These are phyloP conservation scores for Reticulascus tulasneorum DNA, from an alignment of 2,329 filamentous ascomycete species.

Conservation along the genomic window DNA sequence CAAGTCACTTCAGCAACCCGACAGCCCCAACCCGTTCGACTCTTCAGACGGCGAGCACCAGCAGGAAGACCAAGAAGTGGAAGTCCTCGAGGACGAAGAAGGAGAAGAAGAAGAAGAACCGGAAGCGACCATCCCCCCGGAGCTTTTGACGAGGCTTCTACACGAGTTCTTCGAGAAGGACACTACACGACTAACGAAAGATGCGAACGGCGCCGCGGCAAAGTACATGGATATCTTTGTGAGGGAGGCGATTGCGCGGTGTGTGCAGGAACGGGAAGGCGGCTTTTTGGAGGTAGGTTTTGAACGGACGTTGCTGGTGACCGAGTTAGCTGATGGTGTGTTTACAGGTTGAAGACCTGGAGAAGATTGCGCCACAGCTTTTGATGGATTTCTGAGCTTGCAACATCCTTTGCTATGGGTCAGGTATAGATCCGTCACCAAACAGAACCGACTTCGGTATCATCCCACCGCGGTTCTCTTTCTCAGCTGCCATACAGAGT, in stretches of 20 bases:
- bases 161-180: conserved; percentile 75
- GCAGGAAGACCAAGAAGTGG: conserved; percentile 16
- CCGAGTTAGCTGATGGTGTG: conserved; percentile 11
- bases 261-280: conserved; percentile 64
- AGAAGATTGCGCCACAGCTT: conserved; percentile 81
- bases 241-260: conserved; percentile 78
- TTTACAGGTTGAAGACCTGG: conserved; percentile 75
- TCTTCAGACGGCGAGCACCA: conserved; percentile 25
- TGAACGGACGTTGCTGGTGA: not conserved
- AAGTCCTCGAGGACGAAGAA: conserved; percentile 19
- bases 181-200: conserved; percentile 68
- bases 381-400: conserved; percentile 80
- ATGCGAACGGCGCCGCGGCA: conserved; percentile 71
- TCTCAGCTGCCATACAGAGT: too few relatives aligned
- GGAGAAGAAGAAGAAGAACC: conserved; percentile 28
- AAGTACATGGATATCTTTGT: conserved; percentile 93
- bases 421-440: not conserved
- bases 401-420: too few relatives aligned
- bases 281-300: conserved; percentile 69
- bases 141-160: conserved; percentile 71
- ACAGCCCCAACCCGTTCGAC: conserved; percentile 27
- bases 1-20: conserved; percentile 20
- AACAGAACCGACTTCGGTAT: not conserved
- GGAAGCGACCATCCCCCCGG: conserved; percentile 60
- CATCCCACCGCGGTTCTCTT: too few relatives aligned